These are phyloP conservation scores for Cladophialophora immunda DNA, from an alignment of 2,329 filamentous ascomycete species.

Conservation along the genomic window DNA sequence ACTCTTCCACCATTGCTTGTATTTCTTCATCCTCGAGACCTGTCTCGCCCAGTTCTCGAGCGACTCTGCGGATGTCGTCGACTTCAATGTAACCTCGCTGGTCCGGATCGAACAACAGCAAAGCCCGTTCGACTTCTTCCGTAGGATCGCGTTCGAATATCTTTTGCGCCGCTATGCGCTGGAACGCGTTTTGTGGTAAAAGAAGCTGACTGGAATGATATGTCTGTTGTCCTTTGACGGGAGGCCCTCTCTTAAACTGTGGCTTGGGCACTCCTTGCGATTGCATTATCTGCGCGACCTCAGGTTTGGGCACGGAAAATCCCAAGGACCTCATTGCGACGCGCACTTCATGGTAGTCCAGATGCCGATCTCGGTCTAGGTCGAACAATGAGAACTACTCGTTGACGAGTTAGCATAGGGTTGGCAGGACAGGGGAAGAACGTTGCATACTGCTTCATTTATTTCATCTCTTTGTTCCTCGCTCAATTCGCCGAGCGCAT, in stretches of 20 bases:
- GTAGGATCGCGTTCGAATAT: slow-evolving; percentile 84
- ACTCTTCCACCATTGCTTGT: slow-evolving; percentile 95
- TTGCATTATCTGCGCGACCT: slow-evolving; percentile 82
- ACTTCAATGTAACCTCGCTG: slow-evolving; percentile 90
- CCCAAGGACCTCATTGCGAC: slow-evolving; percentile 95
- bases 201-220: slow-evolving; percentile 72
- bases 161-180: slow-evolving; percentile 78
- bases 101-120: slow-evolving; percentile 91
- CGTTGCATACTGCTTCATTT: slow-evolving; percentile 78
- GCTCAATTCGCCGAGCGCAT: slow-evolving; percentile 67
- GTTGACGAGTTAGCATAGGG: slow-evolving; percentile 7
- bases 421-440: slow-evolving; percentile 4
- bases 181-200: slow-evolving; percentile 76
- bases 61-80: slow-evolving; percentile 85
- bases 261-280: slow-evolving; percentile 78
- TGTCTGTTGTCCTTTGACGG: slow-evolving; percentile 42
- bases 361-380: slow-evolving; percentile 89
- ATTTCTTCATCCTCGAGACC: slow-evolving; percentile 93
- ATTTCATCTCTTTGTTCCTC: slow-evolving; percentile 95
- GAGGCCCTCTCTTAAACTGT: slow-evolving; percentile 56
- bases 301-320: slow-evolving; percentile 86
- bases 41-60: slow-evolving; percentile 85
- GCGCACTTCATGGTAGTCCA: slow-evolving; percentile 98
- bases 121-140: slow-evolving; percentile 90
- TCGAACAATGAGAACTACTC: slow-evolving; percentile 90